Evolutionary conservation across 1,284 basidiomycete genomes (phyloP), one percentile per base, ranked within the genome.

Genomic region (Mrakiaceae sp.): DNA sequence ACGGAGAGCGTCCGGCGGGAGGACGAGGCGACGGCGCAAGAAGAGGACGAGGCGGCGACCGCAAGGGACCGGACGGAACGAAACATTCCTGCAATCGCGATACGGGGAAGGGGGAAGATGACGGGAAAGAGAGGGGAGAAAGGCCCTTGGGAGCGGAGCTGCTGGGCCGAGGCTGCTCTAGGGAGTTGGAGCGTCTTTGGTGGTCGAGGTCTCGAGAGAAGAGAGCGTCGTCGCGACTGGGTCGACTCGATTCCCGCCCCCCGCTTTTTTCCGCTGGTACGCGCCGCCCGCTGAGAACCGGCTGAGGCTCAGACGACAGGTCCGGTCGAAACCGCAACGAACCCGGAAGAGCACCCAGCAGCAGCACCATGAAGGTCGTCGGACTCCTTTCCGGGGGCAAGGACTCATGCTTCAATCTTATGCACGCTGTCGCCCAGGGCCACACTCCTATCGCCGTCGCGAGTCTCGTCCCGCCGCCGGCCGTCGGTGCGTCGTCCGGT

Each of bases 321-420:
- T 11, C 27, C 52, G 12, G 12, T 6, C 14, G 42, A 8, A 46
- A n/a, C 55, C 39, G 42, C 55, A 11, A 5, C 42, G 12, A 8
- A 12, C 55, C n/a, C 11, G 1, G 5, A n/a, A 48, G 48, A 57
- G 64, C 67, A 27, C 27, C 27, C 27, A 27, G 27, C 27, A 27
- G 27, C 27, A 27, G 27, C 27, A 27, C 27, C 58, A 95, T 96
- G 92, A 94, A 93, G 78, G 92, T 95, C 74, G 86, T 98, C 70
- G 95, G 89, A 2, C 80, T 99, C 65, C 84, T 99, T 59, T 97
- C 93, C 64, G 96, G 96, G 47, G 96, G 96, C 55, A 99, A 99
- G 76, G 96, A 99, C 78, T 92, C 88, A 73, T 96, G 93, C 80
- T 98, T 87, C 81, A 98, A 97, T 72, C 83, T 98, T 42, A 77